Evolutionary conservation across 2,329 filamentous ascomycete genomes (phyloP), one percentile per base, ranked within the genome.

Genomic region (Talaromyces sp.): DNA sequence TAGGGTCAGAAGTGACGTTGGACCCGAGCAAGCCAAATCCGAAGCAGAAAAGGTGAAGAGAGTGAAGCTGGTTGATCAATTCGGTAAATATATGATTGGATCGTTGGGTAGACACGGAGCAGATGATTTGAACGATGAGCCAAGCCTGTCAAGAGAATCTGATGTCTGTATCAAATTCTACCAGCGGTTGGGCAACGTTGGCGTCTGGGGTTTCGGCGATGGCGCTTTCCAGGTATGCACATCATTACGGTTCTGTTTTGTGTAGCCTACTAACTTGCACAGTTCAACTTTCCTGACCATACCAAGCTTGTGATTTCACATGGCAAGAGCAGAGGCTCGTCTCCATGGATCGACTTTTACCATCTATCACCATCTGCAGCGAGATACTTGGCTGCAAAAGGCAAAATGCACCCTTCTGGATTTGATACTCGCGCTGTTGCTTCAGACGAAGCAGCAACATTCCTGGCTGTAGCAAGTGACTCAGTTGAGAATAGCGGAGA

Each of bases 261-360:
- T 64, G 2, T 64, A 27, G 19, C 49, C 13, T 41, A 16, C 66
- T 45, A 45, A 64, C 11, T 61, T 8, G 10, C 3, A 31, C 41
- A 80, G 72, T 83, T 84, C 73, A 84, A 84, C 68, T 84, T 83
- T 68, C 82, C 82, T 2, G 82, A 84, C 63, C 82, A 84, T 66
- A 84, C 82, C 13, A 84, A 84, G 68, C 74, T 84, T 13, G 76
- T 82, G n/a, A 72, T 83, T 39, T 79, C 81, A 4, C 74, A 76
- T 14, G 76, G 74, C 16, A 75, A 74, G 43, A 75, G 73, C n/a
- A 71, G 76, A 64, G 74, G 71, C 66, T 76, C 75, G 1, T 76
- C 78, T 3, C 76, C 75, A 13, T 80, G 77, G 75, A 71, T 82
- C 33, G 81, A 83, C 70, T 82, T 82, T 68, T 82, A 83, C 67